Evolutionary conservation across 371 early-diverging fungal species (phyloP).

Genomic region (Dinochytrium kinnereticum): DNA sequence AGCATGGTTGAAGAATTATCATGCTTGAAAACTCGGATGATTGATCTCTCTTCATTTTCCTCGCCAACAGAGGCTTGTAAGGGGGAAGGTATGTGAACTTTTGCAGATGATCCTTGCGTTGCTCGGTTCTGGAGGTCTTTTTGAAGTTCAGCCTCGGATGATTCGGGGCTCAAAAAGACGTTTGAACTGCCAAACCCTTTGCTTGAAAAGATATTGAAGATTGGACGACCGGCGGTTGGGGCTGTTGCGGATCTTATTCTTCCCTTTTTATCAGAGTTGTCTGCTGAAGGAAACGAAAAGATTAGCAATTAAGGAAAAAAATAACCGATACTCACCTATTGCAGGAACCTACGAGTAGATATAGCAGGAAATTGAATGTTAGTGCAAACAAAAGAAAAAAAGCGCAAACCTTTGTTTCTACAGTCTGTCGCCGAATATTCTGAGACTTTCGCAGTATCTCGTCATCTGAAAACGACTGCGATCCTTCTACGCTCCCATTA

Average conservation of each 20-base stretch:
- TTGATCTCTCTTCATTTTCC: conserved; percentile 11
- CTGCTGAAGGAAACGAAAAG: not conserved
- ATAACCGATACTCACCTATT: not conserved
- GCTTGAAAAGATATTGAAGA: not conserved
- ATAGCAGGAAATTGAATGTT: not conserved
- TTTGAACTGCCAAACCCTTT: not conserved
- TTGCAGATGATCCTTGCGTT: not conserved
- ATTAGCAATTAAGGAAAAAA: not conserved
- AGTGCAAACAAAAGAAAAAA: not conserved
- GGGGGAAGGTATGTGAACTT: conserved; percentile 5
- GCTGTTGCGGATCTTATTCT: conserved; percentile 1
- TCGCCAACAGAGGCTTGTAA: conserved; percentile 9
- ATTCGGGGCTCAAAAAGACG: conserved; percentile 5
- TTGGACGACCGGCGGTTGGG: not conserved
- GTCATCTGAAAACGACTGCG: conserved; percentile 12
- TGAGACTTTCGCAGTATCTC: conserved; percentile 8
- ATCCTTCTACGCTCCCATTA: not conserved
- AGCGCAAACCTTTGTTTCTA: not conserved
- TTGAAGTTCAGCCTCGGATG: conserved; percentile 3
- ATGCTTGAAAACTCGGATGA: conserved; percentile 31
- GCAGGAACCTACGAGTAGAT: not conserved
- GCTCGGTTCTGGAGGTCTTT: not conserved
- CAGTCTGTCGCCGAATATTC: not conserved
- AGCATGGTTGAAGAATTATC: conserved; percentile 37
- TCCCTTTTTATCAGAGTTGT: not conserved